A percentile compares a stretch with the other conserved stretches of the same genome.
Conservation (phyloP, 306 rosid genomes). For the Adenanthera pavonina region DNA sequence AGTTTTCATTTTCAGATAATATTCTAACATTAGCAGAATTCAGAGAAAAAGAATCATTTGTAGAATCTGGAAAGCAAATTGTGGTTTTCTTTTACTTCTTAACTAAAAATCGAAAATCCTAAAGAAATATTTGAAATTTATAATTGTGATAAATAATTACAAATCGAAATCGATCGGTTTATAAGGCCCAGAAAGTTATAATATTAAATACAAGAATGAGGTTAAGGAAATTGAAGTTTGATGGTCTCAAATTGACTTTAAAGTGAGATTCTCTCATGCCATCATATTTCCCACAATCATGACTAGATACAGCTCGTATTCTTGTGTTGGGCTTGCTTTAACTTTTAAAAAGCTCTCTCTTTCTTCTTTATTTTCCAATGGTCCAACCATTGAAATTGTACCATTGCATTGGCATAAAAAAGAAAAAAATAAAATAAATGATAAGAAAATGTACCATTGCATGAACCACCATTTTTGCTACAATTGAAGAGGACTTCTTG, state of each 20-base stretch:
- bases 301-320: conserved; percentile 27
- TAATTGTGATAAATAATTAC: too few relatives aligned
- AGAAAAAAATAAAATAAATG: too few relatives aligned
- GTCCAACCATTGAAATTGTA: neutral
- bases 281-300: conserved; percentile 35
- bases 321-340: neutral
- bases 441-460: too few relatives aligned
- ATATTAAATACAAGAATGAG: too few relatives aligned
- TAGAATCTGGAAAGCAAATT: too few relatives aligned
- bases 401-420: too few relatives aligned
- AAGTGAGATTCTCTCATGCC: conserved; percentile 35
- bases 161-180: too few relatives aligned
- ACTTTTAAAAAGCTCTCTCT: neutral
- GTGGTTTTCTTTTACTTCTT: too few relatives aligned
- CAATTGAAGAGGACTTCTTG: too few relatives aligned
- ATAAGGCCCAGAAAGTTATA: neutral
- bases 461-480: too few relatives aligned
- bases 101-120: too few relatives aligned
- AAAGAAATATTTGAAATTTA: too few relatives aligned
- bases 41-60: neutral
- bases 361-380: neutral
- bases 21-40: neutral
- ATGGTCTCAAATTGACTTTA: conserved; percentile 2
- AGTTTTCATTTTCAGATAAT: conserved; percentile 10
- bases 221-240: neutral